Evolutionary conservation across 2,329 filamentous ascomycete species (phyloP).

Genomic region (Sporothrix brunneoviolacea): DNA sequence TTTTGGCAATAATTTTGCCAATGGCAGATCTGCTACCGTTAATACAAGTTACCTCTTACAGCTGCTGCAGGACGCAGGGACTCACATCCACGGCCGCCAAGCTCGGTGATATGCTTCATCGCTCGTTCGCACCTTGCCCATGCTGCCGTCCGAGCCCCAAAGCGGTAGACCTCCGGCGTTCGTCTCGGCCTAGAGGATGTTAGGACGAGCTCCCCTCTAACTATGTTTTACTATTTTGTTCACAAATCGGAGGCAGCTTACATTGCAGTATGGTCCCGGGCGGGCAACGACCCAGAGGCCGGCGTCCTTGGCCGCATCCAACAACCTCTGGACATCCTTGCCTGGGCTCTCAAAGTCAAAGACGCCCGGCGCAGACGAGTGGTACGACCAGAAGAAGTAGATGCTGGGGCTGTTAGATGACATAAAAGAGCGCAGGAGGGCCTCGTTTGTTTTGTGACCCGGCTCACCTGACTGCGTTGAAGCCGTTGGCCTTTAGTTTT

Average conservation of each 20-base stretch:
- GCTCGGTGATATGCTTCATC: slow-evolving; percentile 57
- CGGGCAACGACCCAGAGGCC: slow-evolving; percentile 69
- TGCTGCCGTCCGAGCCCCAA: slow-evolving; percentile 62
- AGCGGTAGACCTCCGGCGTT: slow-evolving; percentile 74
- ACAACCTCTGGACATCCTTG: slow-evolving; percentile 62
- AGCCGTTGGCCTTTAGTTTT: slow-evolving; percentile 75
- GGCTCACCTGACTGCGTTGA: slow-evolving; percentile 61
- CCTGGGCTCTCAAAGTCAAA: slow-evolving; percentile 53
- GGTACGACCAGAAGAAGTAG: slow-evolving; percentile 46
- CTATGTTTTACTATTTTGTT: no score
- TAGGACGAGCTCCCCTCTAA: no score
- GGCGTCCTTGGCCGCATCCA: slow-evolving; percentile 63
- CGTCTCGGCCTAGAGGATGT: no score
- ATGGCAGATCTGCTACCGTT: slow-evolving; percentile 44
- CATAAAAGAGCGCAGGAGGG: no score
- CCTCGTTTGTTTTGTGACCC: no score
- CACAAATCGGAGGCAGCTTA: no score
- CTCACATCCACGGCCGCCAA: slow-evolving; percentile 16
- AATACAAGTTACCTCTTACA: no score
- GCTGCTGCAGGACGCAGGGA: no score
- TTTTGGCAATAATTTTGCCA: slow-evolving; percentile 60
- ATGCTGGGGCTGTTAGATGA: slow-evolving; percentile 26
- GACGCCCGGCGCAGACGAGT: slow-evolving; percentile 63
- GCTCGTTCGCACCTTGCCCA: slow-evolving; percentile 56
- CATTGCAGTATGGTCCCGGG: slow-evolving; percentile 44